phyloP scores from a whole-genome alignment of 169 alveolate species.

The Eimeria necatrix region DNA sequence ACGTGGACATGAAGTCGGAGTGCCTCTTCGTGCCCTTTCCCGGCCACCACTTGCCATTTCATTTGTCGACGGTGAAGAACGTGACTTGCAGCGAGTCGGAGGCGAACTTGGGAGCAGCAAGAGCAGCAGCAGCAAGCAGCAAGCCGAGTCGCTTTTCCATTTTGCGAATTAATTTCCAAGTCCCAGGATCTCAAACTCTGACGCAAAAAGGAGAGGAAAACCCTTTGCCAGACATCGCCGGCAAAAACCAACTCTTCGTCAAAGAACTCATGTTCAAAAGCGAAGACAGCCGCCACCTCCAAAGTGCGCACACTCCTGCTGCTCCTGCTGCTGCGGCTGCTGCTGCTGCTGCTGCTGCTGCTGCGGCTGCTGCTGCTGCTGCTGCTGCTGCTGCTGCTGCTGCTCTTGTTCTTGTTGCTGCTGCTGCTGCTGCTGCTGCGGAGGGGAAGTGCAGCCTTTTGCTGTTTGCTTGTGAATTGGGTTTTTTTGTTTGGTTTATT shows the following conservation, averaged over 20 bases:
- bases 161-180: constrained; percentile 80
- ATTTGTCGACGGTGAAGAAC: constrained; percentile 80
- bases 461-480: no score
- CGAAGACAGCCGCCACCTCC: constrained; percentile 91
- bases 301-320: constrained; percentile 71
- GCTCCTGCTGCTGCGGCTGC: no score
- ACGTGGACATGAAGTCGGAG: constrained; percentile 77
- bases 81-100: constrained; percentile 77
- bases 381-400: no score
- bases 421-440: no score
- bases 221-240: constrained; percentile 74
- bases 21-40: constrained; percentile 76
- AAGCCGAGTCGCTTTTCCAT: background rate
- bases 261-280: constrained; percentile 96
- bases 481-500: background rate
- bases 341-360: no score
- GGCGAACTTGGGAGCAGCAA: background rate
- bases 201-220: constrained; percentile 80
- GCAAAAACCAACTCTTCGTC: constrained; percentile 87
- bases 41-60: constrained; percentile 79
- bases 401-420: no score
- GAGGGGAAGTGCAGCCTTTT: no score
- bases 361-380: no score
- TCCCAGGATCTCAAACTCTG: constrained; percentile 72
- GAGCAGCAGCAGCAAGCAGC: background rate